These are phyloP conservation scores for Aspergillus oerlinghausenensis DNA, from an alignment of 2,329 filamentous ascomycete genomes.

Conservation along the genomic window DNA sequence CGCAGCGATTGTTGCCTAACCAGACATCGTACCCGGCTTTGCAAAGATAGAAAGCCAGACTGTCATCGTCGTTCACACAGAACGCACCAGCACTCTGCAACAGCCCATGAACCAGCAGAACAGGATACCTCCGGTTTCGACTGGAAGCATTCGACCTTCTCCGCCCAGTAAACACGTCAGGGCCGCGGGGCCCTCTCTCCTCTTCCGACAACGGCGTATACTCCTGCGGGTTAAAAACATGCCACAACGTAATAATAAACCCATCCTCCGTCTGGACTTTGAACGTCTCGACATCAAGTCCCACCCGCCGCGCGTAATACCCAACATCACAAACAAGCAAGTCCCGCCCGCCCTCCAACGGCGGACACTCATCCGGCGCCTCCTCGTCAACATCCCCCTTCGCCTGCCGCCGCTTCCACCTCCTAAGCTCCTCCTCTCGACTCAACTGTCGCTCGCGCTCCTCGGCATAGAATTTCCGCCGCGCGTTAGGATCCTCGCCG, in stretches of 20 bases:
- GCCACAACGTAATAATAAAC: conserved; percentile 84
- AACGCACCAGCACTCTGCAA: conserved; percentile 85
- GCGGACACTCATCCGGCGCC: conserved; percentile 54
- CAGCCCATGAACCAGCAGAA: conserved; percentile 82
- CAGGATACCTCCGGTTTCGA: conserved; percentile 56
- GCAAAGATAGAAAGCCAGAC: conserved; percentile 84
- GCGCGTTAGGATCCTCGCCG: conserved; percentile 55
- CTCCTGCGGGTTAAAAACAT: conserved; percentile 78
- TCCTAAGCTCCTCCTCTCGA: conserved; percentile 54
- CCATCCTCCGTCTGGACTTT: conserved; percentile 90
- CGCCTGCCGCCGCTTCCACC: conserved; percentile 54
- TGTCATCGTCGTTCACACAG: conserved; percentile 84
- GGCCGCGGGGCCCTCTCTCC: conserved; percentile 47
- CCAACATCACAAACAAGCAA: conserved; percentile 71
- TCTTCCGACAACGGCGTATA: conserved; percentile 53
- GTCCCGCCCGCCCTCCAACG: conserved; percentile 76
- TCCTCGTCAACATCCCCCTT: conserved; percentile 39
- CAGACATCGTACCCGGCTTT: conserved; percentile 93
- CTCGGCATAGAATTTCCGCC: conserved; percentile 67
- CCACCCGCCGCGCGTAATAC: conserved; percentile 84
- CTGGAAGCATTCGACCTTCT: conserved; percentile 18
- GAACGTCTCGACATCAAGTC: conserved; percentile 77
- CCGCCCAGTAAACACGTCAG: conserved; percentile 56
- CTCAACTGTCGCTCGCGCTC: conserved; percentile 58
- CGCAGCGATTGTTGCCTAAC: conserved; percentile 91